A percentile compares a stretch with the other conserved stretches of the same genome.
These are phyloP conservation scores for Toxicodendron radicans DNA, from an alignment of 345 rosid genomes.

Conservation along the genomic window DNA sequence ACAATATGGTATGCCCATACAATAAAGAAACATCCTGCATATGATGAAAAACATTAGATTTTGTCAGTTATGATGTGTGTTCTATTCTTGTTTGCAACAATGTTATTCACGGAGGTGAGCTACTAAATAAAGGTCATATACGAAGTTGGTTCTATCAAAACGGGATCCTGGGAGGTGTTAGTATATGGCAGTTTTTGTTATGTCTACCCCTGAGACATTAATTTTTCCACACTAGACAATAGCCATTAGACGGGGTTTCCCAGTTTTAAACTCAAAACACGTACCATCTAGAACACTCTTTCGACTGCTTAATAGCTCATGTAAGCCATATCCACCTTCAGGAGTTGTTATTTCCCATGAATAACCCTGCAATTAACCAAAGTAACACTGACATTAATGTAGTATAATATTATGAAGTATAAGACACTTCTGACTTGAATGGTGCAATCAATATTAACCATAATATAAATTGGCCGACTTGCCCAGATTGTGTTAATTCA, in stretches of 20 bases:
- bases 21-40: neutral
- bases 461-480: neutral
- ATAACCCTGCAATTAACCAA: conserved; percentile 64
- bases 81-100: neutral
- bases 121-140: neutral
- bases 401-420: neutral
- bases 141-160: neutral
- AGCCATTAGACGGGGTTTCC: neutral
- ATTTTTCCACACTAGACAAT: neutral
- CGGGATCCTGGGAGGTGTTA: neutral
- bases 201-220: neutral
- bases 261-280: conserved; percentile 9
- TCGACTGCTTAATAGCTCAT: conserved; percentile 70
- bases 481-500: neutral
- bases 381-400: neutral
- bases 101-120: conserved; percentile 3
- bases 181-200: too few species aligned
- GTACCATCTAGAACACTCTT: conserved; percentile 78
- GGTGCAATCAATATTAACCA: neutral
- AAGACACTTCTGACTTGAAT: neutral
- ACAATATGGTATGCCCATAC: neutral
- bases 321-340: conserved; percentile 93
- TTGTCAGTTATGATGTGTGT: neutral
- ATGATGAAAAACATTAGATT: neutral
- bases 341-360: conserved; percentile 94